Percentiles rank a stretch among this genome's conserved stretches.
Evolutionary conservation across 352 stramenopile genomes (phyloP).

Genomic region (Thraustotheca clavata): DNA sequence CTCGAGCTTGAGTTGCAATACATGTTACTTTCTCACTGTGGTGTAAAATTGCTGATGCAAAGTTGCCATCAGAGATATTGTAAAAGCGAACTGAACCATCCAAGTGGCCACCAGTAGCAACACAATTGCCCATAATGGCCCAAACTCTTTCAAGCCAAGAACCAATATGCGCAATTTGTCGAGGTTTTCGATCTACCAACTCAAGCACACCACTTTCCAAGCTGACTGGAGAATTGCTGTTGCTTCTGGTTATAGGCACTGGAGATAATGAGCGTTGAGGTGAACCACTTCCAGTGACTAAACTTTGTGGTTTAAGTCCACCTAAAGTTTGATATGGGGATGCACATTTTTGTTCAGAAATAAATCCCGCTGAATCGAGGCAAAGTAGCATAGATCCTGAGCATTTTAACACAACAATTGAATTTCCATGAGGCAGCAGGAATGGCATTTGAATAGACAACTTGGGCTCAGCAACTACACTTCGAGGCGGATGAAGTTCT

Average conservation of each 20-base stretch:
- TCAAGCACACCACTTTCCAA: slow-evolving; percentile 39
- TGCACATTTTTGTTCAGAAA: slow-evolving; percentile 63
- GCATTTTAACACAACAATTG: slow-evolving; percentile 44
- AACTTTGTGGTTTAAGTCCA: too few species aligned
- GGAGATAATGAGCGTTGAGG: neutral
- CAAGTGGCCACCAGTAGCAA: slow-evolving; percentile 56
- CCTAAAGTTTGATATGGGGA: neutral
- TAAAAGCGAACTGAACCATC: slow-evolving; percentile 74
- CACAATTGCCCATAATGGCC: slow-evolving; percentile 21
- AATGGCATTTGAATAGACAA: neutral
- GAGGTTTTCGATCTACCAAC: slow-evolving; percentile 56
- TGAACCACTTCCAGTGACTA: neutral
- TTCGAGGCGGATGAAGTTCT: slow-evolving; percentile 62
- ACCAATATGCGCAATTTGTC: slow-evolving; percentile 33
- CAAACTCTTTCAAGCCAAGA: slow-evolving; percentile 22
- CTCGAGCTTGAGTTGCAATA: slow-evolving; percentile 20
- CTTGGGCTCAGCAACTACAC: slow-evolving; percentile 12
- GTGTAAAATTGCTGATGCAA: slow-evolving; percentile 64
- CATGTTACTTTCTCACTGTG: slow-evolving; percentile 64
- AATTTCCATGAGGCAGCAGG: slow-evolving; percentile 46
- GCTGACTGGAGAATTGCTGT: slow-evolving; percentile 23
- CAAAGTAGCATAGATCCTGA: slow-evolving; percentile 45
- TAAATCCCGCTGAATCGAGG: slow-evolving; percentile 52
- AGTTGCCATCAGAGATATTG: slow-evolving; percentile 50
- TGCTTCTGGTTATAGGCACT: neutral